These are phyloP conservation scores for Yamadazyma paraphyllophila DNA, from an alignment of 805 yeast species.

Conservation along the genomic window DNA sequence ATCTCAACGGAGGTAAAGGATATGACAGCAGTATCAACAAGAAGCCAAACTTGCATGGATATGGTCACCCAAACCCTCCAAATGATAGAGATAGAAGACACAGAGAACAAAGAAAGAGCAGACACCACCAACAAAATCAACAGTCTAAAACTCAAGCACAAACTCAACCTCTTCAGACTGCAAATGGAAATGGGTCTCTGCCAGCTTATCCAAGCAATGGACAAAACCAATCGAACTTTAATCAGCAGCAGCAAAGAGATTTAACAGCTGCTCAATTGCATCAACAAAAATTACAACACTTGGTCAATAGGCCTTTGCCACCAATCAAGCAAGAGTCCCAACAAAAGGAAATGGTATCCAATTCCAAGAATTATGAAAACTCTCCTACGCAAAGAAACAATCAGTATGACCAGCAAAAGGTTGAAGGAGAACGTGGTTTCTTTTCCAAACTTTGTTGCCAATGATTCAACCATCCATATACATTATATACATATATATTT, in stretches of 20 bases:
- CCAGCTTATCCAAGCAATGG: slow-evolving; percentile 4
- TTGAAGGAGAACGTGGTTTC: slow-evolving; percentile 39
- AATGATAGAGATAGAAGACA: slow-evolving; percentile 46
- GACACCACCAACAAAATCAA: slow-evolving; percentile 27
- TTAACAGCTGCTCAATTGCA: slow-evolving; percentile 46
- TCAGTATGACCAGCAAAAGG: slow-evolving; percentile 42
- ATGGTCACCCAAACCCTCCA: slow-evolving; percentile 89
- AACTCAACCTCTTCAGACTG: slow-evolving; percentile 11
- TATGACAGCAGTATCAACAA: slow-evolving; percentile 90
- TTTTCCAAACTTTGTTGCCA: slow-evolving; percentile 45
- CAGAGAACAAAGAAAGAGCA: slow-evolving; percentile 44
- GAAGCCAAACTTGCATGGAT: slow-evolving; percentile 92
- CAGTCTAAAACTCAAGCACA: slow-evolving; percentile 6
- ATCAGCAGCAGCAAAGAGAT: slow-evolving; percentile 31
- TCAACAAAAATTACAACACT: slow-evolving; percentile 48
- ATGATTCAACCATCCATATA: slow-evolving; percentile 13
- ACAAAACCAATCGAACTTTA: slow-evolving; percentile 16
- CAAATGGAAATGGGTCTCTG: background rate
- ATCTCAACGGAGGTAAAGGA: slow-evolving; percentile 89
- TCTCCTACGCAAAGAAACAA: slow-evolving; percentile 15
- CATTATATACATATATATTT: slow-evolving; percentile 3
- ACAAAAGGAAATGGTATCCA: slow-evolving; percentile 8
- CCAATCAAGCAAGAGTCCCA: slow-evolving; percentile 42
- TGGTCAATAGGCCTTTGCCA: slow-evolving; percentile 48
- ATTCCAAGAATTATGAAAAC: slow-evolving; percentile 20